Evolutionary conservation across 768 basidiomycete species (phyloP), one percentile per base, ranked within the genome.

Genomic region (Suillus americanus): DNA sequence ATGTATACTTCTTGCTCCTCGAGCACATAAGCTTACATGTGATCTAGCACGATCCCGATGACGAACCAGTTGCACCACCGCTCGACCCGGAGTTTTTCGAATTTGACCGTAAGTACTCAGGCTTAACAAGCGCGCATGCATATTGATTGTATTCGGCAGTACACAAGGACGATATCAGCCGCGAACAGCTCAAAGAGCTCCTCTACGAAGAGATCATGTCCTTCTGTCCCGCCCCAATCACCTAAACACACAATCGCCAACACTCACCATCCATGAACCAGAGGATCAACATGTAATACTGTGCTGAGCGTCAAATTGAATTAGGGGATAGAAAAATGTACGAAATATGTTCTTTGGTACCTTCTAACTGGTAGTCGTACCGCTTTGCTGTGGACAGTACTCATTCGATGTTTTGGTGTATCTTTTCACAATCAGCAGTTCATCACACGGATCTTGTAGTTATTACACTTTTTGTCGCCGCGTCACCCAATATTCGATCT

Each of bases 81-180:
- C 88, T 99, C 56, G 92, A 94, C 68, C 91, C 95, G 5, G 90
- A 91, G 69, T 99, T 99, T 83, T 99, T 99, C 77, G 95, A 97
- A 73, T 99, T 99, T 75, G 97, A 99, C 76, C 79, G 91, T 93
- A 68, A 79, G 91, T 84, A 5, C 61, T 18, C 18, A 1, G 40
- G 9, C 5, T 62, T 38, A n/a, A 23, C 3, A 50, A 60, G 30
- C 41, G 0, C 28, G 6, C 33, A 35, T 30, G 25, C 46, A 12
- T 61, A 14, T 62, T 64, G 37, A 66, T 59, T 62, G 53, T 48
- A 40, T 55, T 40, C 35, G 53, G 23, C 75, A 93, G 92, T 94
- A 68, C 91, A 95, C 82, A 97, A 98, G 82, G 96, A 97, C 69
- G 93, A 94, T 67, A 95, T 97, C 80, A 93, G 90, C 73, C 86